Conservation (phyloP, 129 eudicot species). For the Kitagawia praeruptora region DNA sequence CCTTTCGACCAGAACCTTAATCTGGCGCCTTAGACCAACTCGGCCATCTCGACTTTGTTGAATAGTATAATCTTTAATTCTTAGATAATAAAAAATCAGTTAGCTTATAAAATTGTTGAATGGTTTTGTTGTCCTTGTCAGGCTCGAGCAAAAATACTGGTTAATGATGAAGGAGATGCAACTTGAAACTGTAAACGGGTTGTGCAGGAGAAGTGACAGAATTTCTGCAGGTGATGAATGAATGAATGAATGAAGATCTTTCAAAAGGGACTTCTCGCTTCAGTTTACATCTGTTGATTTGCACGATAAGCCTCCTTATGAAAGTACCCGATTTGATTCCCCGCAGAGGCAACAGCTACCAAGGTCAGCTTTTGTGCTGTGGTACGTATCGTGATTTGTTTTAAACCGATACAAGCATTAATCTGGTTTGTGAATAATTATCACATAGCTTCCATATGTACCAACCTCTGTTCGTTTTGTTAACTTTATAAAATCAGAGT, state of each 20-base stretch:
- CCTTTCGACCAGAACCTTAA: slow-evolving; percentile 99
- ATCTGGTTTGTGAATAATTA: too few relatives aligned
- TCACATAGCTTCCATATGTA: background rate
- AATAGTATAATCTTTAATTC: too few relatives aligned
- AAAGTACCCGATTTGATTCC: too few relatives aligned
- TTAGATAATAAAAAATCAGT: background rate
- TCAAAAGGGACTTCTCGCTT: background rate
- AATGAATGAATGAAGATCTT: slow-evolving; percentile 22
- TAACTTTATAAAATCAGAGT: background rate
- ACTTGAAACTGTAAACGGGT: slow-evolving; percentile 54
- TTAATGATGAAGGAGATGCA: slow-evolving; percentile 67
- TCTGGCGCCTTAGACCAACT: slow-evolving; percentile 99
- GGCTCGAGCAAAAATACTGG: slow-evolving; percentile 83
- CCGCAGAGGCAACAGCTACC: slow-evolving; percentile 16
- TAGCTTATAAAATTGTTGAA: background rate
- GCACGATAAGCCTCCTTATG: too few relatives aligned
- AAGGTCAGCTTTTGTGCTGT: slow-evolving; percentile 71
- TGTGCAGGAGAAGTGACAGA: slow-evolving; percentile 36
- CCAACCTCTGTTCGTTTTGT: background rate
- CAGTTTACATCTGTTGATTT: slow-evolving; percentile 28
- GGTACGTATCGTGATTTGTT: slow-evolving; percentile 58
- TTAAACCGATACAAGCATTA: background rate
- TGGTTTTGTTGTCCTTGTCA: slow-evolving; percentile 12
- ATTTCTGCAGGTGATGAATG: slow-evolving; percentile 1
- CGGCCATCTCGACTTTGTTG: slow-evolving; percentile 17